These are phyloP conservation scores for Ophiostoma himal-ulmi DNA, from an alignment of 2,329 filamentous ascomycete genomes.

Conservation along the genomic window DNA sequence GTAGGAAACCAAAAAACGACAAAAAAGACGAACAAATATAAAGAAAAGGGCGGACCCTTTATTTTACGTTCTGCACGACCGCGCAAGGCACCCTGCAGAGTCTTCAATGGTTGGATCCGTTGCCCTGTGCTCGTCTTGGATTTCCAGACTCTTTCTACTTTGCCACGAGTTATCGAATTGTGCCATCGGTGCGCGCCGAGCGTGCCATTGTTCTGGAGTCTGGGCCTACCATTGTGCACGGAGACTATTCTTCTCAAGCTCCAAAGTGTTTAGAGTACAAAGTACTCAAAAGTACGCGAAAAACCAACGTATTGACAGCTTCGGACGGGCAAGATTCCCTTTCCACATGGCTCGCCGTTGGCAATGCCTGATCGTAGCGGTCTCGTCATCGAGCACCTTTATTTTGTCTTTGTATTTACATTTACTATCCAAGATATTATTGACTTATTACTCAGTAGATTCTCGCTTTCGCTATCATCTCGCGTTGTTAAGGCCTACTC, in stretches of 20 bases:
- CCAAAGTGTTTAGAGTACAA: not conserved
- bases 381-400: not conserved
- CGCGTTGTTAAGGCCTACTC: too few species aligned
- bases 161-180: not conserved
- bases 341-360: not conserved
- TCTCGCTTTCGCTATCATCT: not conserved
- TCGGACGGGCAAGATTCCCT: not conserved
- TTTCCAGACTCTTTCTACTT: not conserved
- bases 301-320: not conserved
- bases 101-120: not conserved
- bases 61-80: not conserved
- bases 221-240: not conserved
- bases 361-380: not conserved
- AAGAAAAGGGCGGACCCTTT: not conserved
- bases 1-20: not conserved
- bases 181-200: constrained; percentile 1
- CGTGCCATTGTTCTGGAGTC: not conserved
- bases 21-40: not conserved
- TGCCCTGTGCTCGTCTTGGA: not conserved
- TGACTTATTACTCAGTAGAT: not conserved
- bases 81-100: not conserved
- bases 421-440: not conserved
- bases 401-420: not conserved
- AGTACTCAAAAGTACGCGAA: not conserved
- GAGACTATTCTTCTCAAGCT: not conserved